Evolutionary conservation across 257 asterid species (phyloP).

Genomic region (Ligustrum vulgare): DNA sequence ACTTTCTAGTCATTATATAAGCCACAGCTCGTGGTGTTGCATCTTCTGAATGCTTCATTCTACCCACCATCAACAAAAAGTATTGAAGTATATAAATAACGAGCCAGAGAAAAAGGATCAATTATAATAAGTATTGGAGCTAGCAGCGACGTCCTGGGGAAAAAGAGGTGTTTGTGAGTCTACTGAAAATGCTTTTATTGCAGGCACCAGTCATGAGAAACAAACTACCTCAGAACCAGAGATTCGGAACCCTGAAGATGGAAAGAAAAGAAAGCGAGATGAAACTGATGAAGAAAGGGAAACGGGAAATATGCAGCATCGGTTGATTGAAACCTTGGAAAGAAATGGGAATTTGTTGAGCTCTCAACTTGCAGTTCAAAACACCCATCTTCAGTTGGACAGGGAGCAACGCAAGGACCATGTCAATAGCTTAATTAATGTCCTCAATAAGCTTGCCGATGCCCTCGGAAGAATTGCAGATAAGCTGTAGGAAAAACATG

Average conservation of each 20-base stretch:
- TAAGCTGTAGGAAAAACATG: constrained; percentile 49
- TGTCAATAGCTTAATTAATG: constrained; percentile 58
- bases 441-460: constrained; percentile 73
- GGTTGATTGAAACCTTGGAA: constrained; percentile 59
- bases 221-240: constrained; percentile 44
- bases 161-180: background rate
- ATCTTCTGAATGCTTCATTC: background rate
- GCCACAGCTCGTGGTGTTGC: background rate
- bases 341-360: constrained; percentile 68
- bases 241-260: constrained; percentile 38
- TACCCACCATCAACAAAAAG: background rate
- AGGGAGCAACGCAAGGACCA: constrained; percentile 76
- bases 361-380: constrained; percentile 74
- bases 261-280: constrained; percentile 60
- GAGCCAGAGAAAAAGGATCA: background rate
- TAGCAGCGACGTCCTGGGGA: background rate
- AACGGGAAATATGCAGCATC: constrained; percentile 41
- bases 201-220: constrained; percentile 61
- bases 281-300: constrained; percentile 44
- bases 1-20: background rate
- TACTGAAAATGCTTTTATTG: constrained; percentile 19
- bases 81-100: background rate
- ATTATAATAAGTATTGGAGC: background rate
- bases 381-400: constrained; percentile 54
- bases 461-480: constrained; percentile 88